Base-by-base conservation (phyloP, 306 rosid genomes). In the Psophocarpus tetragonolobus region DNA sequence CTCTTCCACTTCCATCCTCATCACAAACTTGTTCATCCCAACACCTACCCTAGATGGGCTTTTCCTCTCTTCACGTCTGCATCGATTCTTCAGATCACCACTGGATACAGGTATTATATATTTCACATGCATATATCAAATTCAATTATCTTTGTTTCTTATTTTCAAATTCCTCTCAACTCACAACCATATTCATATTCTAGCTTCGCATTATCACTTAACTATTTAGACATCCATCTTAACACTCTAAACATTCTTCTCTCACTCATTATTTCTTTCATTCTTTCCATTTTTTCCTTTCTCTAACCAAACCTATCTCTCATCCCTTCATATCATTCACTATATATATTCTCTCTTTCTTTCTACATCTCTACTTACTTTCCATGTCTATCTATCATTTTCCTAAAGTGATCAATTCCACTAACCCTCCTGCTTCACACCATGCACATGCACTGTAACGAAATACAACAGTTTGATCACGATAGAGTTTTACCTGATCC, bases 101-200 rank as follows among this genome's bases (percentile, higher is more conserved):
- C 71, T 95, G 98, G 99, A 81, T 95, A 7, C 99, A 95, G 97
- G 99, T 95, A 90, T n/a, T n/a, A n/a, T n/a, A n/a, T n/a, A n/a
- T 29, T 61, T 32, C 68, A 21, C 71, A 35, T 78, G 68, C 67
- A 68, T 45, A 26, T 24, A 50, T 62, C 15, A 57, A 56, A 23
- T n/a, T 67, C 2, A 36, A 35, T 8, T 18, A 1, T 13, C 21
- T 69, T 58, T 81, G 11, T 29, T 42, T 74, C 77, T 38, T 1
- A 15, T 70, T 33, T 78, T 63, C 57, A 3, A 33, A 36, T n/a
- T n/a, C n/a, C n/a, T n/a, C 17, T 76, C 73, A 1, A n/a, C n/a
- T 33, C 13, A n/a, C 14, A 8, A 17, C 24, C 45, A 8, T 62
- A 1, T 61, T 30, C 1, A 5, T 14, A 27, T 5, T n/a, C n/a